Base-by-base conservation (phyloP, 2,329 filamentous ascomycete species). In the Scedosporium apiospermum region DNA sequence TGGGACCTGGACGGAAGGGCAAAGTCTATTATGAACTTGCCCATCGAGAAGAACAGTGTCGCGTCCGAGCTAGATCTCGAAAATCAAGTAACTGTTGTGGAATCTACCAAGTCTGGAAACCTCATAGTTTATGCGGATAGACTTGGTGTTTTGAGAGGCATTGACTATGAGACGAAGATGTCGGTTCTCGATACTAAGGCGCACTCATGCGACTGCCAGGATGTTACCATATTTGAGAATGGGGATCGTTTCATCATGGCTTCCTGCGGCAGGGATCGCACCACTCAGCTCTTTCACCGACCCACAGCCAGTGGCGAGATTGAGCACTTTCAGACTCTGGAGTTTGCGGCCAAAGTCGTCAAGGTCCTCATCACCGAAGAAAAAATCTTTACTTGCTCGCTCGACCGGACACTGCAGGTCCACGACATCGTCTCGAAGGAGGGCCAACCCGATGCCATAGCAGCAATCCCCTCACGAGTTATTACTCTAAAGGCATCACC, bases 401-500 rank as follows among this genome's bases (percentile, higher is more conserved):
- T 91, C 59, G 95, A 99, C 74, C 86, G 95, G 51, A 96, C 91
- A 0, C 78, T 97, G 59, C 88, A 96, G 60, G 80, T 97, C 21
- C 84, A 95, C 65, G 89, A 96, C 62, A 77, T 92, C 26, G 83
- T 93, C 21, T 84, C 84, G 23, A 88, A 88, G 66, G 86, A 91
- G 41, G 79, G 80, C 34, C 84, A 87, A 7, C 76, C 80, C 0
- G 83, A 86, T 42, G 81, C 83, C 3, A 78, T 91, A 67, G 93
- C 91, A 4, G 96, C 92, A 67, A 79, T 96, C 57, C 87, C 91
- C 61, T 80, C 86, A 10, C 87, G 86, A 64, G 87, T 91, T 4
- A 88, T 98, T 63, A 88, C 90, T 1, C 77, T 98, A 61, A 96
- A 96, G 72, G 85, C 91, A 6, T 91, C 93, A 0, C 95, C 95